Evolutionary conservation across 495 filamentous ascomycete genomes (phyloP).

Genomic region (Podospora pseudoanserina): DNA sequence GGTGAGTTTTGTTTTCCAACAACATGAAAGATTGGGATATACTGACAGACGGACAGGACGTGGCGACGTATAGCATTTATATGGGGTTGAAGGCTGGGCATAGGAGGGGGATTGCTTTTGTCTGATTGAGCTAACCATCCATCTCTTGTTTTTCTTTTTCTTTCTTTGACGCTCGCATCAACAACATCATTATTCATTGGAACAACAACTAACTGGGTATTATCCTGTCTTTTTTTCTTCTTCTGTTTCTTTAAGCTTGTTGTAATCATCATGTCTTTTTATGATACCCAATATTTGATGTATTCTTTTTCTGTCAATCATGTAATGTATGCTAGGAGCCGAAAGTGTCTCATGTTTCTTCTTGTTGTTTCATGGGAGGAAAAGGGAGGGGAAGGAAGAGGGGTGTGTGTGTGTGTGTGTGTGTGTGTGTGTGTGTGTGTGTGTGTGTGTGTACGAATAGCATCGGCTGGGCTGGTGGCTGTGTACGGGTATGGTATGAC

Average conservation of each 20-base stretch:
- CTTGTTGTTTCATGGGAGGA: neutral
- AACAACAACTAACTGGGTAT: neutral
- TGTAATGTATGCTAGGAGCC: neutral
- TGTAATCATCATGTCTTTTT: neutral
- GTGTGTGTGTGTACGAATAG: neutral
- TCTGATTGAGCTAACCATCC: slow-evolving; percentile 2
- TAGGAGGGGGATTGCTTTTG: slow-evolving; percentile 28
- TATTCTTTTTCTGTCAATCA: neutral
- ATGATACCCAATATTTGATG: neutral
- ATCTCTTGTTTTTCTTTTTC: slow-evolving; percentile 4
- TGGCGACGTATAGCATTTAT: slow-evolving; percentile 32
- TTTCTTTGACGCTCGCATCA: neutral
- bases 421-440: no score
- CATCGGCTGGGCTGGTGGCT: neutral
- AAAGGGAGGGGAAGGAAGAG: neutral
- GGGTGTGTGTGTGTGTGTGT: no score
- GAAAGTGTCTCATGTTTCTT: neutral
- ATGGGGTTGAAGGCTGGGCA: slow-evolving; percentile 31
- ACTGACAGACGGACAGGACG: slow-evolving; percentile 23
- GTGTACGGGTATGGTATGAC: neutral
- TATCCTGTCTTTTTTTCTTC: neutral
- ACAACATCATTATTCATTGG: neutral
- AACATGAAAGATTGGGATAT: neutral
- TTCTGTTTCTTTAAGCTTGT: neutral
- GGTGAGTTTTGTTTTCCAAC: slow-evolving; percentile 45